Base-by-base conservation (phyloP, 805 yeast species). In the Candida krabiensis region DNA sequence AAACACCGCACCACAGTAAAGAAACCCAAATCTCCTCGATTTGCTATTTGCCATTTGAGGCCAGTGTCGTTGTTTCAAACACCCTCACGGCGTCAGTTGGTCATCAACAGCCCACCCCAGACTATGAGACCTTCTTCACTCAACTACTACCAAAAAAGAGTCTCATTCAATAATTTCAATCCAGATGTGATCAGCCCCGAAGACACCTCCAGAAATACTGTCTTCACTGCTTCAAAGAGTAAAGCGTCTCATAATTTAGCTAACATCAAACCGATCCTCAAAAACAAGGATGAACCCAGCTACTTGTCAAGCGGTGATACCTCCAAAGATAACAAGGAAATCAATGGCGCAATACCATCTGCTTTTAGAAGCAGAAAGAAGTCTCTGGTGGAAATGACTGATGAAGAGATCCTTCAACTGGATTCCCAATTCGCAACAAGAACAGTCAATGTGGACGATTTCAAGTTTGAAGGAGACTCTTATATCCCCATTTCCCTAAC, bases 361-460 rank as follows among this genome's bases (percentile, higher is more conserved):
- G 28, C 33, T 8, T 32, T 38, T 25, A 37, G 44, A 21, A 29
- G 25, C 21, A 18, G 74, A 19, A 57, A 75, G 38, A 72, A 75
- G 47, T 69, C 75, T 31, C 70, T 71, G 46, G 64, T 71, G 23
- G 76, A 66, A 12, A 70, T 77, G 79, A 65, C 79, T 12, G 67
- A 72, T 52, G 77, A 73, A 40, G 81, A 77, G 53, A 60, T 77
- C 40, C 53, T 75, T 58, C 77, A 74, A 9, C 58, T 77, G 43
- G 83, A 77, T 54, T 70, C 75, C 2, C 81, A 77, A 47, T 77
- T 65, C 52, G 61, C 66, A 38, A 61, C 69, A 16, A 59, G 63
- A 41, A 55, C 62, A 2, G 53, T 66, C 18, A 64, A 73, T 44
- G 54, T 74, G 37, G 68, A 67, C 36, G 56, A 61, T 35, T 74